Evolutionary conservation across 495 filamentous ascomycete species (phyloP).

Genomic region (Neurospora sp.): DNA sequence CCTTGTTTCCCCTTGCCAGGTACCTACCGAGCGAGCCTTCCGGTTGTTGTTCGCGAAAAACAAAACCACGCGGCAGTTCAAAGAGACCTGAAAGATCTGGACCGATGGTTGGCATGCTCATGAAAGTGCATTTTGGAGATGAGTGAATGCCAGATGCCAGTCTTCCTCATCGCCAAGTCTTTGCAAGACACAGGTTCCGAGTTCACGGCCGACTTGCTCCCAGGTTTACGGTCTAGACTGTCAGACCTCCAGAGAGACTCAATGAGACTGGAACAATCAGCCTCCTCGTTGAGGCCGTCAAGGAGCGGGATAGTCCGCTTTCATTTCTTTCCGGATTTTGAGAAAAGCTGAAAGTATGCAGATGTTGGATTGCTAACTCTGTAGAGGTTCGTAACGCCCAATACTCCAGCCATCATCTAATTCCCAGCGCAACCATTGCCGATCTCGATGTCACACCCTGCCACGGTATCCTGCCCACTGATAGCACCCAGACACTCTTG

Average conservation of each 20-base stretch:
- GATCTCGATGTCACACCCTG: neutral
- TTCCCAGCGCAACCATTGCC: neutral
- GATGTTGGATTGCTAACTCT: neutral
- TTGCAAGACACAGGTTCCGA: neutral
- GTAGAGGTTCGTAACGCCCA: neutral
- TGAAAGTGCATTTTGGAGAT: neutral
- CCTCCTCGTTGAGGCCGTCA: neutral
- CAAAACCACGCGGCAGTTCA: neutral
- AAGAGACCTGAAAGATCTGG: neutral
- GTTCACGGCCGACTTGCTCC: neutral
- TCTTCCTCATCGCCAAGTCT: neutral
- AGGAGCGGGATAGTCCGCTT: neutral
- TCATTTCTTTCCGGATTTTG: neutral
- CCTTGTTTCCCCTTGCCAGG: neutral
- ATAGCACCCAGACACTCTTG: neutral
- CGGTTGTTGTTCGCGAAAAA: neutral
- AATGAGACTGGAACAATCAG: neutral
- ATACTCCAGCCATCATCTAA: neutral
- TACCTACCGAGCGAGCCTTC: neutral
- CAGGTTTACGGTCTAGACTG: neutral
- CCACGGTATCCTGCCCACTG: neutral
- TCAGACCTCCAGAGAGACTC: neutral
- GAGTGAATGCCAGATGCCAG: neutral
- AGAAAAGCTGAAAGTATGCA: neutral
- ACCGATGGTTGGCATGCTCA: neutral